A percentile compares a stretch with the other conserved stretches of the same genome.
Conservation (phyloP, 805 yeast species). For the Zygosaccharomyces gambellarensis region DNA sequence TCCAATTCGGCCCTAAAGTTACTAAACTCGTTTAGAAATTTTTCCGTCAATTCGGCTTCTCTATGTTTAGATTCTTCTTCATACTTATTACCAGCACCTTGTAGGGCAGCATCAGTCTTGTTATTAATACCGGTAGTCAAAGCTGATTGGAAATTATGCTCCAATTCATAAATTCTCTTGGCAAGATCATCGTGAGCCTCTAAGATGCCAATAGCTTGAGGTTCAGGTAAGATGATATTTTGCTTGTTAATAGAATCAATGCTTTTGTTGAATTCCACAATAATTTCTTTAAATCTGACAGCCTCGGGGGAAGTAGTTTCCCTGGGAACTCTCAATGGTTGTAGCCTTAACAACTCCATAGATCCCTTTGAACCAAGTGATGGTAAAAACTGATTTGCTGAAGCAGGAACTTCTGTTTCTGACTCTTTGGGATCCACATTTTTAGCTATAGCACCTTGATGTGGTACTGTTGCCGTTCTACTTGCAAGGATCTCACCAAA, state of each 20-base stretch:
- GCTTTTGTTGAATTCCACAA: slow-evolving; percentile 34
- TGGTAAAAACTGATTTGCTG: background rate
- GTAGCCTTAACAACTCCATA: slow-evolving; percentile 6
- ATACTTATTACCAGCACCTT: slow-evolving; percentile 23
- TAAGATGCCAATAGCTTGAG: slow-evolving; percentile 14
- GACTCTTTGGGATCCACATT: slow-evolving; percentile 4
- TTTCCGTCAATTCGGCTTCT: slow-evolving; percentile 54
- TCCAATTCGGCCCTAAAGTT: slow-evolving; percentile 58
- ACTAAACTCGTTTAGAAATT: slow-evolving; percentile 57
- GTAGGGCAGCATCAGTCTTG: slow-evolving; percentile 18
- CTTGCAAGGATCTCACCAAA: slow-evolving; percentile 24
- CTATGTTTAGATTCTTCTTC: slow-evolving; percentile 31
- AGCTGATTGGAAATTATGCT: slow-evolving; percentile 14
- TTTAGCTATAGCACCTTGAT: slow-evolving; percentile 11
- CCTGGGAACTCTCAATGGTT: slow-evolving; percentile 4
- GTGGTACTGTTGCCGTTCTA: slow-evolving; percentile 19
- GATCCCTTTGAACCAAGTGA: background rate
- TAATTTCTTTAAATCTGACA: slow-evolving; percentile 12
- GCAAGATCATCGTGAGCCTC: slow-evolving; percentile 16
- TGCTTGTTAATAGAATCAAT: slow-evolving; percentile 37
- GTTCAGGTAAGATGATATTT: slow-evolving; percentile 26
- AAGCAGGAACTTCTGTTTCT: background rate
- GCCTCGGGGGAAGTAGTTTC: slow-evolving; percentile 6
- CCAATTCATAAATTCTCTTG: slow-evolving; percentile 13
- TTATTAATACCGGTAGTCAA: slow-evolving; percentile 13